Base-by-base conservation (phyloP, 192 early-diverging fungal species). In the Kappamyces sp. region DNA sequence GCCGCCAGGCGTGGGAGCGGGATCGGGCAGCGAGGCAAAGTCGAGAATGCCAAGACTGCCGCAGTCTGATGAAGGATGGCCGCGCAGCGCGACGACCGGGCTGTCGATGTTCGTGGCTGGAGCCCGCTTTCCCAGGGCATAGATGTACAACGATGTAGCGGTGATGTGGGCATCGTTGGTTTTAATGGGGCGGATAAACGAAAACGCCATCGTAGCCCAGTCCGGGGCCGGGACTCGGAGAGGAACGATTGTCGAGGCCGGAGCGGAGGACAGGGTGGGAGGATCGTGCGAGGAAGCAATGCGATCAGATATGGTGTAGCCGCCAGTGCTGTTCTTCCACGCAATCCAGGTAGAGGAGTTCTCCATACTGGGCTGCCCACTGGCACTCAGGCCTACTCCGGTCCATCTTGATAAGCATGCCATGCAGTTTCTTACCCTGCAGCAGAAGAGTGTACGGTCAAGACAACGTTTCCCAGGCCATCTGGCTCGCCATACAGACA, bases 401-500 rank as follows among this genome's bases (percentile, higher is more conserved):
- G 23, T 23, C 23, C 23, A 23, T 23, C 23, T 23, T 23, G 23
- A 23, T 23, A 23, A 23, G 23, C 23, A 23, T 23, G 23, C 23
- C 23, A 23, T 23, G 23, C 23, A 23, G 23, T 23, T 23, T 23
- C 23, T 23, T 23, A 23, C 23, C 57, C 57, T 1, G 12, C 33
- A 10, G 38, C 9, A 15, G 35, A n/a, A 15, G 35, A 38, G 43
- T 59, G 38, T 33, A 59, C 13, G 37, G 57, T 59, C 4, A 59
- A 44, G 9, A 10, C 31, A 35, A 46, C 34, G 32, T 59, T 40
- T 43, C 57, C 57, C 9, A 23, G 42, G 4, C 36, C 33, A n/a
- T 57, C 54, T 40, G 54, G 54, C 33, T 57, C 54, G 5, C 54
- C 54, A 15, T 57, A 57, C 2, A 57, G 7, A 40, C 54, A 57